Evolutionary conservation across 257 asterid genomes (phyloP).

Genomic region (Solanum pinnatisectum): DNA sequence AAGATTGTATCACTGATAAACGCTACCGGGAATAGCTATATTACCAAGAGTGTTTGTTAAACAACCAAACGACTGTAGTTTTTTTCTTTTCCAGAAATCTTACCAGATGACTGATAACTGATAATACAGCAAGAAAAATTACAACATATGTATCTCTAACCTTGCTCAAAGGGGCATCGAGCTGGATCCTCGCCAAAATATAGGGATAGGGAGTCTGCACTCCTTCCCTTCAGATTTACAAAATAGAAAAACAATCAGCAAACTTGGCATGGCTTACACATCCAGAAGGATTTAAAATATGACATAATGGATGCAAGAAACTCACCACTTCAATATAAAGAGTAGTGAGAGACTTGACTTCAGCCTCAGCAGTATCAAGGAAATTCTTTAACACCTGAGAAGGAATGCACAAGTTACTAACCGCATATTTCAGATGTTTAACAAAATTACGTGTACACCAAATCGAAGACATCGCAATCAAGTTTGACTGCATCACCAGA

Average conservation of each 20-base stretch:
- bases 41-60: not conserved
- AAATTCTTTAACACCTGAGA: slow-evolving; percentile 74
- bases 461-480: not conserved
- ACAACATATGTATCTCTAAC: slow-evolving; percentile 15
- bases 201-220: slow-evolving; percentile 85
- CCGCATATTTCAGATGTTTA: not conserved
- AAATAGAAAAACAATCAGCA: not conserved
- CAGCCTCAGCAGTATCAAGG: slow-evolving; percentile 87
- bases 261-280: not conserved
- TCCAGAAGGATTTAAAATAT: not conserved
- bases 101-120: not conserved
- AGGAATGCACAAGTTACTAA: slow-evolving; percentile 11
- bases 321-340: slow-evolving; percentile 96
- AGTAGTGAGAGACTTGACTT: slow-evolving; percentile 83
- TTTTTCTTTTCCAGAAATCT: not conserved
- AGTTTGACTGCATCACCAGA: not conserved
- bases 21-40: not conserved
- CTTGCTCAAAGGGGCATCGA: slow-evolving; percentile 98
- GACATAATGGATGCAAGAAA: not conserved
- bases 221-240: slow-evolving; percentile 65
- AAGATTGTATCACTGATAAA: not conserved
- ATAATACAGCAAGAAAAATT: not conserved
- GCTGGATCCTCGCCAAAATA: slow-evolving; percentile 99
- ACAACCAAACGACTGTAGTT: not conserved
- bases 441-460: not conserved